Conservation (phyloP, 2,329 filamentous ascomycete genomes). For the Colletotrichum melonis region DNA sequence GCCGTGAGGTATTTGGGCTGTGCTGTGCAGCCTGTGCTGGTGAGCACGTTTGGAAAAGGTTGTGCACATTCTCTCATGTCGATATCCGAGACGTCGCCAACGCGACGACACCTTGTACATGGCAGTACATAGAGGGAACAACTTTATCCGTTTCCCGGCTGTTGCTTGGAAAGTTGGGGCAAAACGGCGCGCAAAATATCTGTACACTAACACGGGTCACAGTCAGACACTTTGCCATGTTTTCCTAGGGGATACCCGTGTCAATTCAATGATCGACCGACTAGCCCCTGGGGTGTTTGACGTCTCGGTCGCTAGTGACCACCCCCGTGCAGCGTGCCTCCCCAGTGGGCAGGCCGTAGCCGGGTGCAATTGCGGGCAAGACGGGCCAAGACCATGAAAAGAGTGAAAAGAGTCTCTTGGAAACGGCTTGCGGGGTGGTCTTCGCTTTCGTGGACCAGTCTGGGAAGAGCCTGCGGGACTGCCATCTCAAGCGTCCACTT, state of each 20-base stretch:
- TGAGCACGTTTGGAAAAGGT: slow-evolving; percentile 11
- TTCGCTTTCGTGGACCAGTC: slow-evolving; percentile 15
- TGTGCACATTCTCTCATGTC: not conserved
- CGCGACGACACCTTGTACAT: not conserved
- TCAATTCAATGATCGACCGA: slow-evolving; percentile 18
- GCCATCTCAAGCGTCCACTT: slow-evolving; percentile 18
- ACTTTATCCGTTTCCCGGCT: slow-evolving; percentile 1
- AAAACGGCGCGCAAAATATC: not conserved
- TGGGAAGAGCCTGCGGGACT: slow-evolving; percentile 16
- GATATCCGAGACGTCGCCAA: slow-evolving; percentile 26
- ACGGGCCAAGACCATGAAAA: not conserved
- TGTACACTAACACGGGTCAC: too few relatives aligned
- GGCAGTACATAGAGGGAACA: not conserved
- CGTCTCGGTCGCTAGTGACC: not conserved
- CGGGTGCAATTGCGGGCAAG: not conserved
- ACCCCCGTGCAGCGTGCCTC: too few relatives aligned
- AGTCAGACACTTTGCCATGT: not conserved
- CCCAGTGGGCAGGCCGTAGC: not conserved
- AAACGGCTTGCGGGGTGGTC: slow-evolving; percentile 6
- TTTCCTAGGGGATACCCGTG: slow-evolving; percentile 13
- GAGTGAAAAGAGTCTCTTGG: not conserved
- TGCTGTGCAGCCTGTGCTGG: not conserved
- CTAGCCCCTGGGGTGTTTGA: slow-evolving; percentile 27
- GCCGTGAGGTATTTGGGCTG: not conserved
- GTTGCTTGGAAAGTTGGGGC: not conserved